A percentile compares a stretch with the other conserved stretches of the same genome.
Evolutionary conservation across 768 basidiomycete species (phyloP).

Genomic region (Boletus pseudo-olivaceus): DNA sequence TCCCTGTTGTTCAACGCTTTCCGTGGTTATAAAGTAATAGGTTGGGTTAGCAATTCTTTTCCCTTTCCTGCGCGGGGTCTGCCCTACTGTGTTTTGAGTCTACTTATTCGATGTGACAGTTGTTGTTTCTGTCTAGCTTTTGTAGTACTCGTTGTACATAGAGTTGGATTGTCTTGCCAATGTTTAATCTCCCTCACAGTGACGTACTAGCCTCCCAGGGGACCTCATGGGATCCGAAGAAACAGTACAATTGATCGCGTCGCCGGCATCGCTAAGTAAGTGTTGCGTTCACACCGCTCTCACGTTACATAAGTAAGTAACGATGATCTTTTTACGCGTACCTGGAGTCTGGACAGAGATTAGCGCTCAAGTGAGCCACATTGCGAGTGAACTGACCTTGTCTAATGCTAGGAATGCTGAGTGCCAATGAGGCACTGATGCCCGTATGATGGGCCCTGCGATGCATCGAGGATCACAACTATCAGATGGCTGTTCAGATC

Average conservation of each 20-base stretch:
- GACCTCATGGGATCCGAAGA: no score
- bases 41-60: not conserved
- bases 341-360: not conserved
- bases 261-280: not conserved
- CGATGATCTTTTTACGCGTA: not conserved
- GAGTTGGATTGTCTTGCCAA: not conserved
- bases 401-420: not conserved
- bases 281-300: not conserved
- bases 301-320: not conserved
- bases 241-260: not conserved
- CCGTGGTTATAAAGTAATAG: not conserved
- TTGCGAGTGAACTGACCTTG: not conserved
- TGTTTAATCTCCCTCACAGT: no score
- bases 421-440: not conserved
- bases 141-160: conserved; percentile 8
- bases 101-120: not conserved
- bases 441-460: not conserved
- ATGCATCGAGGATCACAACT: no score
- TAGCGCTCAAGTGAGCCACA: not conserved
- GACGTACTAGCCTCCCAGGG: no score
- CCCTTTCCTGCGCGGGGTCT: not conserved
- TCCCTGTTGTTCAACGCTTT: conserved; percentile 8
- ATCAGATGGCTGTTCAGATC: not conserved
- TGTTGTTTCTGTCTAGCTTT: conserved; percentile 6
- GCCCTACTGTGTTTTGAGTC: not conserved